Evolutionary conservation across 495 filamentous ascomycete species (phyloP), one percentile per base, ranked within the genome.

Genomic region (Tuber calosporum): DNA sequence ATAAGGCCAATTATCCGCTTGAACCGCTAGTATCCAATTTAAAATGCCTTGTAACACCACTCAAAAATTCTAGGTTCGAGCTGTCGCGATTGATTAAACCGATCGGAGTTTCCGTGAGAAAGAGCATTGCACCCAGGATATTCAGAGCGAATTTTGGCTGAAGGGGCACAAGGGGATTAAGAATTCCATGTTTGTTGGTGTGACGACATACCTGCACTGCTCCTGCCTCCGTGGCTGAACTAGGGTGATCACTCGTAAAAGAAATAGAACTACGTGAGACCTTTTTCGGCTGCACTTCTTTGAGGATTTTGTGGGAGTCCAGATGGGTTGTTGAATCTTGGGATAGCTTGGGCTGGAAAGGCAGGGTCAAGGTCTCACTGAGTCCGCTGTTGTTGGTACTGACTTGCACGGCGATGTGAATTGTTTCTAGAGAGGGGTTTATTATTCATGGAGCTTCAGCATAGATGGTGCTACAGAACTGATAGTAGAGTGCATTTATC

Each of bases 61-160:
- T 26, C 22, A 26, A 9, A 6, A 53, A 3, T 3, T 26, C 45
- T 1, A 53, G 45, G 26, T 11, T 26, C 5, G 11, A 53, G 45
- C 8, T 53, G 22, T 26, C 22, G 6, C 22, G 7, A 53, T n/a
- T 11, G 22, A 53, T 48, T 26, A 53, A n/a, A 30, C 30, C 11
- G 11, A 62, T 30, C 3, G 53, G 26, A 26, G 13, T 13, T 62
- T 26, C 11, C 0, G 2, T 15, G 9, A 17, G 13, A 5, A 30
- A 3, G 53, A 8, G 45, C 5, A 0, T 8, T 17, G 0, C n/a
- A 4, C 26, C 4, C 0, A 2, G 4, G 0, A n/a, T 62, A 62
- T 15, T 4, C 26, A 13, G 26, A 30, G 53, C 0, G 9, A 17
- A n/a, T 4, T 30, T 30, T 62, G 9, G 53, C 11, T 30, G n/a